Percentiles rank a stretch among this genome's conserved stretches.
Conservation (phyloP, 163 green algal species). For the Chloroidium sp. region DNA sequence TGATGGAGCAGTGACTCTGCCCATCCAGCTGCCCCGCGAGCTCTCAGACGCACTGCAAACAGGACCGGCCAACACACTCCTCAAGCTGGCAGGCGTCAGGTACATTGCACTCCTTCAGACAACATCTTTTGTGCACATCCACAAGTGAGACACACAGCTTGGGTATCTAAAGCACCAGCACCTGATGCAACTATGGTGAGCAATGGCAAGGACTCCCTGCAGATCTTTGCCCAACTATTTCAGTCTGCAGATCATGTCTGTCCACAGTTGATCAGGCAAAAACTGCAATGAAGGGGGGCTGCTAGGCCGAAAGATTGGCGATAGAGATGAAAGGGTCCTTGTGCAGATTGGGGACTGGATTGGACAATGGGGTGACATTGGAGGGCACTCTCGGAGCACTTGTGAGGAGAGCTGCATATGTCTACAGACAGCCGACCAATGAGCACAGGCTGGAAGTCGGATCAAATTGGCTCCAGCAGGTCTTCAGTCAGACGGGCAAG, state of each 20-base stretch:
- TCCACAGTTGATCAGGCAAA: neutral
- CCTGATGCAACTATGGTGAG: too few species aligned
- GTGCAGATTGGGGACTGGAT: conserved; percentile 8
- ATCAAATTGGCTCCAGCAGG: conserved; percentile 46
- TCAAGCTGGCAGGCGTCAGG: conserved; percentile 32
- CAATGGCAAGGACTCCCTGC: too few species aligned
- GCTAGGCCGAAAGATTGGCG: too few species aligned
- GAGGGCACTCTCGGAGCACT: conserved; percentile 65
- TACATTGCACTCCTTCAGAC: neutral
- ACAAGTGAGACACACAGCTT: too few species aligned
- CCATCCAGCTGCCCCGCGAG: conserved; percentile 48
- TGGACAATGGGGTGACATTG: conserved; percentile 52
- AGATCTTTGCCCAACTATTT: neutral
- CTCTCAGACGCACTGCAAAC: conserved; percentile 16
- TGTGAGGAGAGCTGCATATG: conserved; percentile 76
- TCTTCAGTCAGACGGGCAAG: too few species aligned
- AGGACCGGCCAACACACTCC: conserved; percentile 22
- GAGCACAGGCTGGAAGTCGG: conserved; percentile 70
- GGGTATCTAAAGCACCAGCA: too few species aligned
- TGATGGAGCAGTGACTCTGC: conserved; percentile 71
- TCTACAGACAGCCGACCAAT: conserved; percentile 83
- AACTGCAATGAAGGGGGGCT: too few species aligned
- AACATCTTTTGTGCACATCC: too few species aligned
- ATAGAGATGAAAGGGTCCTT: neutral
- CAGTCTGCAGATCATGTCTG: neutral